Base-by-base conservation (phyloP, 176 grass and related monocot species). In the Triticum timopheevii region DNA sequence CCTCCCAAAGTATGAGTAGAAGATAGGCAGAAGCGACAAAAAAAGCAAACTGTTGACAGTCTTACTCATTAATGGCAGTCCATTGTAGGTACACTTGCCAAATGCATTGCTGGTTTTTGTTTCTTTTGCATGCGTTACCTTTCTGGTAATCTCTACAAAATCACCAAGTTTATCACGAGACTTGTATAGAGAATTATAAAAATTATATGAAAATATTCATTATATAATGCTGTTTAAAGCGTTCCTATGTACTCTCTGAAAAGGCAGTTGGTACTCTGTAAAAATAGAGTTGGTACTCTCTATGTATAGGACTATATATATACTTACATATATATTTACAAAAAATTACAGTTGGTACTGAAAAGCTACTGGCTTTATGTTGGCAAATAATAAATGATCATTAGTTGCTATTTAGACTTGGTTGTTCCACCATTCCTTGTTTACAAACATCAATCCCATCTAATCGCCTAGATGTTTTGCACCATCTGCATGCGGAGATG, bases 41-140 rank as follows among this genome's bases (percentile, higher is more conserved):
- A 44, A 56, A 39, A 25, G 65, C 39, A 64, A 59, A n/a, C 52
- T 36, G 19, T 71, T 27, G 25, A 84, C 76, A 79, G 67, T 64
- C 74, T 78, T 72, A 79, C 22, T 73, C 74, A 88, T 84, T 84
- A 84, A 88, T 84, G 42, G 28, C 61, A 5, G 31, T 31, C 65
- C 74, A 76, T 88, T 83, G 69, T 63, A 68, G 39, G 54, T 30
- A 52, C 7, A 36, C 7, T 12, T 72, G 20, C 28, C 65, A 64
- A 63, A 64, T 64, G 79, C 30, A 62, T 35, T 7, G 30, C 36
- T 40, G 19, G 15, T 65, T 49, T 49, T 49, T 52, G 28, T 10
- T 44, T 44, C 42, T 50, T 68, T 88, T 79, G 40, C 75, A 73
- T 19, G 2, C 16, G n/a, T 9, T 13, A 23, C 66, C 81, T 59